Evolutionary conservation across 768 basidiomycete genomes (phyloP).

Genomic region (Brasilioporus rufonigricans): DNA sequence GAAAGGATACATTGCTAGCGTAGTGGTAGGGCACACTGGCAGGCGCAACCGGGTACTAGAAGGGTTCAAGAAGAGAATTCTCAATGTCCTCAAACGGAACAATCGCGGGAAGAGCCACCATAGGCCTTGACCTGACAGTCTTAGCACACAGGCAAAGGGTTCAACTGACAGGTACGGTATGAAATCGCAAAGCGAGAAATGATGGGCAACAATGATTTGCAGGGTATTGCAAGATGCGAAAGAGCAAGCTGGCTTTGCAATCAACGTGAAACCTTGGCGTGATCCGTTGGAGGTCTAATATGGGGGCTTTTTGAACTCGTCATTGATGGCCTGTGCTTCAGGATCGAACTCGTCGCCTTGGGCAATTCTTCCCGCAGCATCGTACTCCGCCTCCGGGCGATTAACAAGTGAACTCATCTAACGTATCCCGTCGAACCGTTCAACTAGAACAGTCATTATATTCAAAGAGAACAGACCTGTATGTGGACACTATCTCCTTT

Average conservation of each 20-base stretch:
- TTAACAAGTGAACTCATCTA: slow-evolving; percentile 69
- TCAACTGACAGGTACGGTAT: background rate
- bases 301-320: slow-evolving; percentile 63
- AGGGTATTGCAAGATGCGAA: background rate
- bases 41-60: background rate
- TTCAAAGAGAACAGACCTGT: slow-evolving; percentile 40
- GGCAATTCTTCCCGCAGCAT: slow-evolving; percentile 52
- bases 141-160: background rate
- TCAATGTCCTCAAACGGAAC: background rate
- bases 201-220: background rate
- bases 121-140: background rate
- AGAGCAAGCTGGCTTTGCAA: background rate
- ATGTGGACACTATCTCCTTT: slow-evolving; percentile 56
- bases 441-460: background rate
- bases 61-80: slow-evolving; percentile 1
- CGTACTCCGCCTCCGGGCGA: slow-evolving; percentile 49
- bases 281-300: slow-evolving; percentile 26
- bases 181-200: background rate
- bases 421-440: slow-evolving; percentile 5
- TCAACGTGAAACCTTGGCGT: background rate
- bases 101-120: background rate
- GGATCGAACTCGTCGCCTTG: slow-evolving; percentile 50
- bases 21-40: background rate
- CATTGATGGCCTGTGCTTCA: slow-evolving; percentile 55
- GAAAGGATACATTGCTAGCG: background rate